Evolutionary conservation across 164 flowering plant species (phyloP).

Genomic region (Liriodendron chinense): DNA sequence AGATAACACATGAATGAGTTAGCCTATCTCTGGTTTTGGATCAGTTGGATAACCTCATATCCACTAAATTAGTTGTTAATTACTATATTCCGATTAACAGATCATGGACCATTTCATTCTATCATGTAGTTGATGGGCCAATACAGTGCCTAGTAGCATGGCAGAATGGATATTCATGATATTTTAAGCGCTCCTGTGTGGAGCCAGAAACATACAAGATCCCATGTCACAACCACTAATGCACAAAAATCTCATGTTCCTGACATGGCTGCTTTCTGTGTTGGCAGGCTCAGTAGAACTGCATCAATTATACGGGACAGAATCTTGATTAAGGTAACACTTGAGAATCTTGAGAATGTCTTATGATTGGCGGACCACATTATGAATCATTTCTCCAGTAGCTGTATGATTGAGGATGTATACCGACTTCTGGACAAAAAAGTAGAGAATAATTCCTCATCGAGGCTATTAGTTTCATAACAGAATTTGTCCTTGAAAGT

Average conservation of each 20-base stretch:
- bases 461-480: no score
- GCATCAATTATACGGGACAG: not conserved
- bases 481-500: no score
- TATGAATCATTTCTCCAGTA: not conserved
- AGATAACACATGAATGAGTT: not conserved
- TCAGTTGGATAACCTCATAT: no score
- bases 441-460: no score
- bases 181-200: not conserved
- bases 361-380: not conserved
- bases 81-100: not conserved
- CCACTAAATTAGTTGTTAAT: no score
- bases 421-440: no score
- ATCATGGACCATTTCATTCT: not conserved
- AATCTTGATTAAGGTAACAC: slow-evolving; percentile 6
- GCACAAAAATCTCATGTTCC: not conserved
- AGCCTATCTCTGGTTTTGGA: not conserved
- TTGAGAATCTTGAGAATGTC: not conserved
- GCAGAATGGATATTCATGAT: not conserved
- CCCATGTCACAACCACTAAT: not conserved
- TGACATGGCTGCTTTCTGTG: not conserved
- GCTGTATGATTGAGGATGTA: no score
- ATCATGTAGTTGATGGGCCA: not conserved
- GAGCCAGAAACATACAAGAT: not conserved
- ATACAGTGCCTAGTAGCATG: not conserved
- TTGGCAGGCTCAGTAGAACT: slow-evolving; percentile 12